phyloP scores from a whole-genome alignment of 805 yeast genomes.

The Nakazawaea ambrosiae region DNA sequence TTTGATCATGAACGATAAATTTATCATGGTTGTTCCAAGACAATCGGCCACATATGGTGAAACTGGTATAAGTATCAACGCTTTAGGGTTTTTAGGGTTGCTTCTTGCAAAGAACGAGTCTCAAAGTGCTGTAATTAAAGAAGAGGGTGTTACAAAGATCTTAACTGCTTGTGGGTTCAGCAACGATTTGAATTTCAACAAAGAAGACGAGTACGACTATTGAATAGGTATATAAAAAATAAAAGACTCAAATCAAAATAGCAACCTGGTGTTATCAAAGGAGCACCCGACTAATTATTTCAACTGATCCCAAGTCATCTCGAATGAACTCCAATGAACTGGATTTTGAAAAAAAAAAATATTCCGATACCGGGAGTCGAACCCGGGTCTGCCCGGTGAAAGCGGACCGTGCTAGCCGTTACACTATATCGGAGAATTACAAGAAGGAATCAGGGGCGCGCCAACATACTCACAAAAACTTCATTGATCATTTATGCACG shows the following conservation, averaged over 20 bases:
- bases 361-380: constrained; percentile 83
- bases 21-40: constrained; percentile 88
- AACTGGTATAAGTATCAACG: constrained; percentile 53
- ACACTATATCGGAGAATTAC: constrained; percentile 59
- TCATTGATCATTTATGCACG: too few relatives aligned
- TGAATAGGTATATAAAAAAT: constrained; percentile 15
- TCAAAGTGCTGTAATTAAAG: constrained; percentile 36
- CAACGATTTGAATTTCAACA: constrained; percentile 41
- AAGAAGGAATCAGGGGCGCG: too few relatives aligned
- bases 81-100: constrained; percentile 77
- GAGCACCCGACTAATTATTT: too few relatives aligned
- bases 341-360: constrained; percentile 17
- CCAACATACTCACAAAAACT: too few relatives aligned
- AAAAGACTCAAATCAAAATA: background rate
- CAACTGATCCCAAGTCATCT: too few relatives aligned
- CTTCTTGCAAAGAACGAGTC: constrained; percentile 66
- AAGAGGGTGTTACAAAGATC: constrained; percentile 44
- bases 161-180: constrained; percentile 63
- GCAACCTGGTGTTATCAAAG: too few relatives aligned
- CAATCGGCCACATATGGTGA: constrained; percentile 44
- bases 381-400: constrained; percentile 83
- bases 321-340: too few relatives aligned
- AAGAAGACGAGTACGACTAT: constrained; percentile 61
- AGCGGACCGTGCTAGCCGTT: constrained; percentile 82
- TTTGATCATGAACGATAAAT: constrained; percentile 70